These are phyloP conservation scores for Saccharomycopsis phalli DNA, from an alignment of 1,139 yeast genomes.

Conservation along the genomic window DNA sequence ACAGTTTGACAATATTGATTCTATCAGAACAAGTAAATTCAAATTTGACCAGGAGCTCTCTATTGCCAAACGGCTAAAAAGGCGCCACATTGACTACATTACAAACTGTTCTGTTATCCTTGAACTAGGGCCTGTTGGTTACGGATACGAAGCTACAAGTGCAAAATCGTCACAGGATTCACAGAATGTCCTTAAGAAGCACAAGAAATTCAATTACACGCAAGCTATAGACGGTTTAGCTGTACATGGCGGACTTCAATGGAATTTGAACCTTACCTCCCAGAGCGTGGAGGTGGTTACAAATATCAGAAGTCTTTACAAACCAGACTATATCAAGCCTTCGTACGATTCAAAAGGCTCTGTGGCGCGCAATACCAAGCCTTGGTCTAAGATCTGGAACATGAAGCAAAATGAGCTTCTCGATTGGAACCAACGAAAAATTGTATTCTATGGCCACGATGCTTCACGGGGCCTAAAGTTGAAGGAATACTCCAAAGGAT, in stretches of 20 bases:
- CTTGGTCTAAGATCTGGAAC: conserved; percentile 64
- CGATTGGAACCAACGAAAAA: conserved; percentile 30
- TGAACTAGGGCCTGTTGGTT: conserved; percentile 52
- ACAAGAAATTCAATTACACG: conserved; percentile 10
- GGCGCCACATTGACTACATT: conserved; percentile 50
- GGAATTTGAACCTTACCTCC: conserved; percentile 48
- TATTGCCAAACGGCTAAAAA: conserved; percentile 50
- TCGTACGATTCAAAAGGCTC: conserved; percentile 39
- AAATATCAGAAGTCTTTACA: conserved; percentile 52
- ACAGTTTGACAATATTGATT: conserved; percentile 1
- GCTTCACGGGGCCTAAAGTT: conserved; percentile 68
- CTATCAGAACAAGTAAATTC: conserved; percentile 18
- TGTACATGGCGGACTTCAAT: conserved; percentile 69
- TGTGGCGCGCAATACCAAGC: conserved; percentile 35
- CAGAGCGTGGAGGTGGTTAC: conserved; percentile 55
- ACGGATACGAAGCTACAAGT: conserved; percentile 14
- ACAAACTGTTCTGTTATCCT: conserved; percentile 58
- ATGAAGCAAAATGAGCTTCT: conserved; percentile 34
- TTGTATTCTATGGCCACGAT: conserved; percentile 87
- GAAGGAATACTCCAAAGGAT: conserved; percentile 60
- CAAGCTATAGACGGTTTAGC: conserved; percentile 47
- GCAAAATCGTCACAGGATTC: background rate
- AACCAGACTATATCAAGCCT: conserved; percentile 47
- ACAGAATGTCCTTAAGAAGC: conserved; percentile 14
- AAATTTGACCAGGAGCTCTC: conserved; percentile 49